Percentiles rank a stretch among this genome's conserved stretches.
These are phyloP conservation scores for Parastagonospora avenae DNA, from an alignment of 2,329 filamentous ascomycete genomes.

Conservation along the genomic window DNA sequence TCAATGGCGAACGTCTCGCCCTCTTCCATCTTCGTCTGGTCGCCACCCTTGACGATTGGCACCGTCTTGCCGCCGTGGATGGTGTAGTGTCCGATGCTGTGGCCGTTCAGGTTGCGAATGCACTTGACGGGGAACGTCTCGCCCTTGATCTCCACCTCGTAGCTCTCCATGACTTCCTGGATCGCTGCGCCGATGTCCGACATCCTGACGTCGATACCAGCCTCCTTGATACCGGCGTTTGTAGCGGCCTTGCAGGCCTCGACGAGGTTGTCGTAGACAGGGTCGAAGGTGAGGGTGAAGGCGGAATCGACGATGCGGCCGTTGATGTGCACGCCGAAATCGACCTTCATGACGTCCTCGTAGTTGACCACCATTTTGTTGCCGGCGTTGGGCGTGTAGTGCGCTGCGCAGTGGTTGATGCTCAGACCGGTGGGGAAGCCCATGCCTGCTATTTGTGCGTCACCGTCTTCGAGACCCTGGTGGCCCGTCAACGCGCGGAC, in stretches of 20 bases:
- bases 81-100: constrained; percentile 86
- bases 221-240: constrained; percentile 80
- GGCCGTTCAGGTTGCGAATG: constrained; percentile 85
- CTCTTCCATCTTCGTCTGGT: constrained; percentile 97
- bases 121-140: constrained; percentile 79
- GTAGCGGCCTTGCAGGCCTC: constrained; percentile 71
- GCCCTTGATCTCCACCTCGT: constrained; percentile 83
- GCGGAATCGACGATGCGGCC: constrained; percentile 74
- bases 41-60: constrained; percentile 86
- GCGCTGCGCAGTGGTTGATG: constrained; percentile 83
- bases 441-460: constrained; percentile 78
- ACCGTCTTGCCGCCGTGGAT: constrained; percentile 95
- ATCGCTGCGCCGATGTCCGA: constrained; percentile 83
- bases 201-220: constrained; percentile 89
- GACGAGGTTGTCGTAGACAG: constrained; percentile 70
- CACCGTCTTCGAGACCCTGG: constrained; percentile 75
- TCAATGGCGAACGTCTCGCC: constrained; percentile 95
- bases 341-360: constrained; percentile 74
- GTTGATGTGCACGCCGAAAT: constrained; percentile 74
- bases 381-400: constrained; percentile 85
- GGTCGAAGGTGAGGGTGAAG: constrained; percentile 72
- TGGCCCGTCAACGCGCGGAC: constrained; percentile 79
- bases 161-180: constrained; percentile 92
- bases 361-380: constrained; percentile 74
- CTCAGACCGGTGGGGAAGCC: constrained; percentile 86